Conservation (phyloP, 306 rosid genomes). For the Trifolium pratense region DNA sequence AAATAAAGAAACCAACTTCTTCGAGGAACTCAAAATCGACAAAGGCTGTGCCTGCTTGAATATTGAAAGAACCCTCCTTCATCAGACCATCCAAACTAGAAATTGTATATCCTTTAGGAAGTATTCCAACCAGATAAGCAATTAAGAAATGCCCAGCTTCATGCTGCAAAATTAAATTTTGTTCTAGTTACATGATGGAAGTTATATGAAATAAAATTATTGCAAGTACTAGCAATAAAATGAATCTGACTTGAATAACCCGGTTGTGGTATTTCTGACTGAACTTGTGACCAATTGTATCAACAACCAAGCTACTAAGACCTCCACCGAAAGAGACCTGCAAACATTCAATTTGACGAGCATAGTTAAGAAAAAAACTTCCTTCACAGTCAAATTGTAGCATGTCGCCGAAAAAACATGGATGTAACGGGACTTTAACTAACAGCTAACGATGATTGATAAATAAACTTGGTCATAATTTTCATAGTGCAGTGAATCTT, state of each 20-base stretch:
- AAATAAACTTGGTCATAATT: constrained; percentile 16
- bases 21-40: constrained; percentile 89
- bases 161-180: constrained; percentile 67
- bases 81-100: constrained; percentile 82
- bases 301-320: constrained; percentile 76
- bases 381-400: not conserved
- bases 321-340: constrained; percentile 89
- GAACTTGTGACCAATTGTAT: constrained; percentile 82
- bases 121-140: constrained; percentile 86
- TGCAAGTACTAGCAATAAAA: not conserved
- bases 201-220: constrained; percentile 8
- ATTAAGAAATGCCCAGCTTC: constrained; percentile 97
- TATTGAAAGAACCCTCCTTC: constrained; percentile 91
- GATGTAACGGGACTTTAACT: not conserved
- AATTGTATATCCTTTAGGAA: constrained; percentile 79
- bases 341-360: constrained; percentile 30
- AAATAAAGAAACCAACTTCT: constrained; percentile 61
- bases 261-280: constrained; percentile 87
- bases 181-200: constrained; percentile 30
- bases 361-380: not conserved
- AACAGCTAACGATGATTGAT: constrained; percentile 24
- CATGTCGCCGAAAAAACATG: constrained; percentile 15
- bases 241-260: constrained; percentile 76
- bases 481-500: constrained; percentile 13
- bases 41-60: constrained; percentile 95